A percentile compares a stretch with the other conserved stretches of the same genome.
phyloP scores from a whole-genome alignment of 176 grass and related monocot species.

The Carex myosuroides region DNA sequence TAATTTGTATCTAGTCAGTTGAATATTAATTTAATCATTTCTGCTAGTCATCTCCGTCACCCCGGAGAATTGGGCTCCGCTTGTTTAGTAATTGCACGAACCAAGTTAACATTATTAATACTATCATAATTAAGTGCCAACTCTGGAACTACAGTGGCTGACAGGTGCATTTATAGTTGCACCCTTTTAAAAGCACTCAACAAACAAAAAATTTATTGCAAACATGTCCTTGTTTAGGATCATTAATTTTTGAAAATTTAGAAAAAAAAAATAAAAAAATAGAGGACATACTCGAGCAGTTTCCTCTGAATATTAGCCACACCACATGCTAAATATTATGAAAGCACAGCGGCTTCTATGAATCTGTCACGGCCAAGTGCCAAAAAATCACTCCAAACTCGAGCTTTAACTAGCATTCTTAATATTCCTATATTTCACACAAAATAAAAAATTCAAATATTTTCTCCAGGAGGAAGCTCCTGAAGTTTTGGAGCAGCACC shows the following conservation, averaged over 20 bases:
- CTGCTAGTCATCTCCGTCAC: background rate
- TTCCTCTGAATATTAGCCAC: background rate
- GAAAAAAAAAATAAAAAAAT: background rate
- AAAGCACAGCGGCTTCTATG: background rate
- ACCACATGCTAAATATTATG: background rate
- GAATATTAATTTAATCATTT: background rate
- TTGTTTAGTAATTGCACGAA: background rate
- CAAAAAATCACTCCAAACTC: background rate
- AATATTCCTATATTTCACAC: background rate
- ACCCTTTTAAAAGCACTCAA: background rate
- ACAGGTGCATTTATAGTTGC: background rate
- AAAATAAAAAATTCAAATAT: slow-evolving; percentile 22
- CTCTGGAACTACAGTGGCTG: background rate
- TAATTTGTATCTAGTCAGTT: background rate
- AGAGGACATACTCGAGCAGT: background rate
- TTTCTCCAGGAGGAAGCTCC: slow-evolving; percentile 73
- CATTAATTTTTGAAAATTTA: background rate
- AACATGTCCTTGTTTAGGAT: background rate
- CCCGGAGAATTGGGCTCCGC: too few relatives aligned
- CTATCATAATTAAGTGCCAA: background rate
- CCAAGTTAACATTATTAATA: background rate
- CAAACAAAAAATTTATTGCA: background rate
- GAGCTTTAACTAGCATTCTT: background rate
- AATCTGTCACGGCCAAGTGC: background rate
- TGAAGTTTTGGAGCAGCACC: slow-evolving; percentile 49